Conservation (phyloP, 164 flowering plant genomes). For the Hamamelis virginiana region DNA sequence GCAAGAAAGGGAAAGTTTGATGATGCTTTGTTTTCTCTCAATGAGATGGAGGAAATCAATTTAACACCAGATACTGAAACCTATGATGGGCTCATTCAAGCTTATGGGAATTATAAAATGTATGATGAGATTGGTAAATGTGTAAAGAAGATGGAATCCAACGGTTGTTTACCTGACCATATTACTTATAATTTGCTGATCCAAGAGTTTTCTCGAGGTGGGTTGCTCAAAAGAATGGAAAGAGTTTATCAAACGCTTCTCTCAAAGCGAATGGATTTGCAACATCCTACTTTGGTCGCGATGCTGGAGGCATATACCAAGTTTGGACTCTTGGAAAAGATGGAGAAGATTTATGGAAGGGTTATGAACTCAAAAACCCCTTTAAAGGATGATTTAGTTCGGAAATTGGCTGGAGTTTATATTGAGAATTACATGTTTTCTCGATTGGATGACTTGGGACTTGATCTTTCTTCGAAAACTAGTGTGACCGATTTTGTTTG, state of each 20-base stretch:
- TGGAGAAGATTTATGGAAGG: conserved; percentile 45
- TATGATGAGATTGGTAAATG: conserved; percentile 59
- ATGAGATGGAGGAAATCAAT: conserved; percentile 39
- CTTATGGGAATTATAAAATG: conserved; percentile 50
- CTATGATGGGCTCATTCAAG: conserved; percentile 51
- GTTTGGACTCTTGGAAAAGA: conserved; percentile 45
- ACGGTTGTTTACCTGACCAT: conserved; percentile 43
- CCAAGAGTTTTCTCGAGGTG: conserved; percentile 45
- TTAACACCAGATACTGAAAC: conserved; percentile 33
- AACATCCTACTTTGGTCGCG: conserved; percentile 41
- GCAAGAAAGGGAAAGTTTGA: conserved; percentile 42
- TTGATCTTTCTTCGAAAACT: conserved; percentile 31
- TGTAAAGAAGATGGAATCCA: conserved; percentile 49
- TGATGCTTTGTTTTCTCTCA: conserved; percentile 33
- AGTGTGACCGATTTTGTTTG: conserved; percentile 44
- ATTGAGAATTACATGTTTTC: conserved; percentile 56
- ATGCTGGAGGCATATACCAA: conserved; percentile 63
- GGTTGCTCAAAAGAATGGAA: conserved; percentile 61
- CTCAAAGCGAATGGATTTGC: conserved; percentile 38
- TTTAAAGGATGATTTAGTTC: conserved; percentile 39
- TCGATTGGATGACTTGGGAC: conserved; percentile 52
- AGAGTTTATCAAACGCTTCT: conserved; percentile 28
- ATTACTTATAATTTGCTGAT: conserved; percentile 57
- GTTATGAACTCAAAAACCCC: conserved; percentile 26
- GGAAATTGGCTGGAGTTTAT: conserved; percentile 51